A percentile compares a stretch with the other conserved stretches of the same genome.
phyloP scores from a whole-genome alignment of 1,284 basidiomycete species.

The Sanguinoderma infundibulare region DNA sequence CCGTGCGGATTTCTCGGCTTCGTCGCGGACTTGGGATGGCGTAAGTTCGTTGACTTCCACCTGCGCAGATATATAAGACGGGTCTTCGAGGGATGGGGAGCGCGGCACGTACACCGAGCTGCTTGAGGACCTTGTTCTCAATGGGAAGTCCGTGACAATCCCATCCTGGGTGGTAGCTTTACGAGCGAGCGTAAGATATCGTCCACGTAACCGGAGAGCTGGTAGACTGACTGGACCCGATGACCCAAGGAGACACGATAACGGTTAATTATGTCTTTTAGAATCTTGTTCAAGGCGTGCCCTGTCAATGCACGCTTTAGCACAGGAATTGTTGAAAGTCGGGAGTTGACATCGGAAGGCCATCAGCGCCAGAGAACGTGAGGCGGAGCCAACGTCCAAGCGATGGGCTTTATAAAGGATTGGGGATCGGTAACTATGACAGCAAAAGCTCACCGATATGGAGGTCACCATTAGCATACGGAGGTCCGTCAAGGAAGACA shows the following conservation, averaged over 20 bases:
- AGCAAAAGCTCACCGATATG: conserved; percentile 79
- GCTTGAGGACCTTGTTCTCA: conserved; percentile 88
- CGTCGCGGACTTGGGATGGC: conserved; percentile 68
- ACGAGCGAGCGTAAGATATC: neutral
- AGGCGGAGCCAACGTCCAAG: neutral
- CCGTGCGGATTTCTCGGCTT: conserved; percentile 77
- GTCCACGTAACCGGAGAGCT: no score
- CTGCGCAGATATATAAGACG: neutral
- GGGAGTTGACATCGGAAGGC: neutral
- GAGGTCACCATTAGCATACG: conserved; percentile 95
- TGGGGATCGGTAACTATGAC: neutral
- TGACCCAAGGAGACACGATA: conserved; percentile 84
- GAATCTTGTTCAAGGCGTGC: conserved; percentile 95
- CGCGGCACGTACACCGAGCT: conserved; percentile 60
- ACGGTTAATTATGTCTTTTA: conserved; percentile 96
- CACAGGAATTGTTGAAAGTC: neutral
- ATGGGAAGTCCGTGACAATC: conserved; percentile 99
- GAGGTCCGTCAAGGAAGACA: conserved; percentile 95
- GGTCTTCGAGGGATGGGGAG: neutral
- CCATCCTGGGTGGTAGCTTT: conserved; percentile 94
- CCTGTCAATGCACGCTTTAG: conserved; percentile 50
- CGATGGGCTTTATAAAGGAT: neutral
- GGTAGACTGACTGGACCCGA: conserved; percentile 75
- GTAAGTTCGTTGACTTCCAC: conserved; percentile 54
- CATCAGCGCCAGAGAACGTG: neutral